These are phyloP conservation scores for Lipomyces lipofer DNA, from an alignment of 805 yeast species.

Conservation along the genomic window DNA sequence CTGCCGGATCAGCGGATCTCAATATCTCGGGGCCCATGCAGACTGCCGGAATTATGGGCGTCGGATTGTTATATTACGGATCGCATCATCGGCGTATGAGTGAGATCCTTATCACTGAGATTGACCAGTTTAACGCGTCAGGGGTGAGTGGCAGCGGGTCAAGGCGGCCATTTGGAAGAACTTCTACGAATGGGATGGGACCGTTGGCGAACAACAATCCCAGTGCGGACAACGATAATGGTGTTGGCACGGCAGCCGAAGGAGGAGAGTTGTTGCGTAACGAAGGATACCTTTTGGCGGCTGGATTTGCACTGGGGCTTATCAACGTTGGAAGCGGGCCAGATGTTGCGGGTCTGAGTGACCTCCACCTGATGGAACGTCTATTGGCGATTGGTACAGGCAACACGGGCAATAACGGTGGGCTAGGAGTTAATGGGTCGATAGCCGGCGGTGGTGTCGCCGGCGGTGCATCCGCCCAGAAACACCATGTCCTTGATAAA, in stretches of 20 bases:
- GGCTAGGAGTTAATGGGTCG: slow-evolving; percentile 7
- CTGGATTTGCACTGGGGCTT: slow-evolving; percentile 85
- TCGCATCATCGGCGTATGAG: slow-evolving; percentile 85
- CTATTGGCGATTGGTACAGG: slow-evolving; percentile 59
- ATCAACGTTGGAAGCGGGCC: slow-evolving; percentile 78
- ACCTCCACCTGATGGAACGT: slow-evolving; percentile 62
- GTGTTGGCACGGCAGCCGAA: slow-evolving; percentile 31
- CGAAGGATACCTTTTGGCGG: slow-evolving; percentile 82
- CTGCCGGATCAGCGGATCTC: slow-evolving; percentile 85
- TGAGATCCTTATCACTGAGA: slow-evolving; percentile 70
- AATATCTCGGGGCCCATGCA: slow-evolving; percentile 83
- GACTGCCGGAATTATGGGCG: slow-evolving; percentile 86
- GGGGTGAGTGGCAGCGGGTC: slow-evolving; percentile 7
- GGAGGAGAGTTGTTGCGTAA: slow-evolving; percentile 36
- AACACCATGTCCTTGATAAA: slow-evolving; percentile 57
- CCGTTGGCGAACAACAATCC: neutral
- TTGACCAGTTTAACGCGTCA: slow-evolving; percentile 38
- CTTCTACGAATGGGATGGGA: neutral
- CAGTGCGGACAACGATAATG: slow-evolving; percentile 40
- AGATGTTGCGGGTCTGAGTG: slow-evolving; percentile 58
- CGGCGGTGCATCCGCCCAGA: slow-evolving; percentile 59
- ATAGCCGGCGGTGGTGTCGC: slow-evolving; percentile 23
- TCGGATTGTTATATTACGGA: slow-evolving; percentile 78
- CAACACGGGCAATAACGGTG: slow-evolving; percentile 11
- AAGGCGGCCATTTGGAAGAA: neutral